Conservation (phyloP, 306 rosid species). For the Corylus americana region DNA sequence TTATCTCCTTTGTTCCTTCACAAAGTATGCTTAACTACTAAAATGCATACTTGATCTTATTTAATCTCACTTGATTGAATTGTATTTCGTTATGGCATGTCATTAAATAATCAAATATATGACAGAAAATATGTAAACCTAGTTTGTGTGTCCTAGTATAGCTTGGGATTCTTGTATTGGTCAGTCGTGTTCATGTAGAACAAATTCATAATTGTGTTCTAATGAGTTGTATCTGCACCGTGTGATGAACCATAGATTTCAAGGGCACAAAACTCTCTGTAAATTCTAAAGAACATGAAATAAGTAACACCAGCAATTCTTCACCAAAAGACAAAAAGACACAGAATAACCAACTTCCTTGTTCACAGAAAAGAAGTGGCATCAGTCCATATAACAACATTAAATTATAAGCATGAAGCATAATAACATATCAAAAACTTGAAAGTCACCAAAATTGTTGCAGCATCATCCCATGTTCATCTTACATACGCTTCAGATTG, state of each 20-base stretch:
- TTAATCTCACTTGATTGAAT: not conserved
- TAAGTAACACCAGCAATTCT: not conserved
- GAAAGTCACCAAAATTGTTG: not conserved
- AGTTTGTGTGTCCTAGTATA: not conserved
- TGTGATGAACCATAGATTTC: not conserved
- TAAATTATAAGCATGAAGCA: not conserved
- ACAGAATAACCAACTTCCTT: not conserved
- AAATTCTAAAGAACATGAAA: not conserved
- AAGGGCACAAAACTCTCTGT: not conserved
- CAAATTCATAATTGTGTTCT: not conserved
- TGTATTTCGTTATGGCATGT: not conserved
- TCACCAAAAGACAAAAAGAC: not conserved
- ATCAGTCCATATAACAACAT: not conserved
- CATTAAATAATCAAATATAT: slow-evolving; percentile 3
- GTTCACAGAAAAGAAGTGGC: not conserved
- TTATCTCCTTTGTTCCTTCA: not conserved
- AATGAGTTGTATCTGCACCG: not conserved
- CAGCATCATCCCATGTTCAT: slow-evolving; percentile 5
- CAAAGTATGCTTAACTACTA: not conserved
- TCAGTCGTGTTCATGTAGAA: not conserved
- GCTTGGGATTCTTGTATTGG: not conserved
- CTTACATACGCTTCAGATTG: not conserved
- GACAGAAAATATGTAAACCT: not conserved
- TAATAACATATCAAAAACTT: not conserved
- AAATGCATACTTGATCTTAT: not conserved